Percentiles rank a stretch among this genome's conserved stretches.
phyloP scores from a whole-genome alignment of 176 grass and related monocot genomes.

The Puya raimondii region DNA sequence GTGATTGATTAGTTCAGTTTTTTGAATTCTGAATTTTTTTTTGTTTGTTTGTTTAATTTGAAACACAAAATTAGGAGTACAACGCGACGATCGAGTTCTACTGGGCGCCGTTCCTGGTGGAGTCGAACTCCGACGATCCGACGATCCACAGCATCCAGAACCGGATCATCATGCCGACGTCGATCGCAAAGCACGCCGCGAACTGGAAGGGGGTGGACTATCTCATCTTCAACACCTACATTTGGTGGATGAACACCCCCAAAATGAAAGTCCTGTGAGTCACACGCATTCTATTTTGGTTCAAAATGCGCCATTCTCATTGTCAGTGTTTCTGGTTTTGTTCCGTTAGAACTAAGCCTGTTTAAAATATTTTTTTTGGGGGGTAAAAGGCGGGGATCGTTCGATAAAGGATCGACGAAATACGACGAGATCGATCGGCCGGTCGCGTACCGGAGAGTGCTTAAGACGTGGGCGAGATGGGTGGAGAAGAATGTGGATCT shows the following conservation, averaged over 20 bases:
- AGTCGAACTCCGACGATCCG: constrained; percentile 80
- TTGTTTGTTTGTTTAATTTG: no score
- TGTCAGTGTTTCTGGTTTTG: neutral
- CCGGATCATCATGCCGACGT: constrained; percentile 53
- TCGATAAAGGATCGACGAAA: constrained; percentile 46
- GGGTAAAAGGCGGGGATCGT: constrained; percentile 20
- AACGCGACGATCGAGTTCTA: constrained; percentile 80
- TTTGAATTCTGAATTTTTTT: no score
- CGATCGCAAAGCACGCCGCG: constrained; percentile 40
- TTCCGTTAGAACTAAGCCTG: neutral
- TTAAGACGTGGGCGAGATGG: constrained; percentile 86
- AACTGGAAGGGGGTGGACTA: constrained; percentile 63
- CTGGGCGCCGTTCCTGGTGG: constrained; percentile 72
- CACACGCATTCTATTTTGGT: neutral
- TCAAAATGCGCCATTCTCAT: neutral
- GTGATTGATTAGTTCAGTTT: no score
- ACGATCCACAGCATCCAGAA: constrained; percentile 49
- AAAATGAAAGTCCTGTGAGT: constrained; percentile 70
- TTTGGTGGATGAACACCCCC: constrained; percentile 79
- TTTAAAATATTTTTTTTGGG: neutral
- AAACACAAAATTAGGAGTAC: constrained; percentile 45
- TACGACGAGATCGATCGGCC: constrained; percentile 56
- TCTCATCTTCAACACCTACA: constrained; percentile 74
- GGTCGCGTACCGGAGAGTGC: constrained; percentile 46
- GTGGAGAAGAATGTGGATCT: constrained; percentile 62